phyloP scores from a whole-genome alignment of 192 early-diverging fungal genomes.

The Umbelopsis ramanniana region DNA sequence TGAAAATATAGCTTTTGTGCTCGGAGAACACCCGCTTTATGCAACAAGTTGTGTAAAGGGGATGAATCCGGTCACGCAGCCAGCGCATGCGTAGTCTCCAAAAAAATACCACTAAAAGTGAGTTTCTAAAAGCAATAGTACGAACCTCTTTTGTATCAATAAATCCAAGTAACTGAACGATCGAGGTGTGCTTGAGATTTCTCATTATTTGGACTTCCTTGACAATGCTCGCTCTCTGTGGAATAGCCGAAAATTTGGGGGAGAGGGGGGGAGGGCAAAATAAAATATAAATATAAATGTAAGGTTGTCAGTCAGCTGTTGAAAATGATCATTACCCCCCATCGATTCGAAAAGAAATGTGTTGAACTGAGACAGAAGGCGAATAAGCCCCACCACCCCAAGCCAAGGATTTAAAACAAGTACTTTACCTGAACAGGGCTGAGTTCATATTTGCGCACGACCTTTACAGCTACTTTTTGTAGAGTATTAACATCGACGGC shows the following conservation, averaged over 20 bases:
- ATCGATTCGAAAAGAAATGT: background rate
- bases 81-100: background rate
- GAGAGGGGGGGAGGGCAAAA: background rate
- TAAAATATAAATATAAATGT: background rate
- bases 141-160: slow-evolving; percentile 65
- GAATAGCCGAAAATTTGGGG: background rate
- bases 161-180: slow-evolving; percentile 78
- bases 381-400: too few relatives aligned
- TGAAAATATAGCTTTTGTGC: background rate
- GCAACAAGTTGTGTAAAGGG: background rate
- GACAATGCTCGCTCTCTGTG: slow-evolving; percentile 76
- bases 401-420: too few relatives aligned
- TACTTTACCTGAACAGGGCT: slow-evolving; percentile 66
- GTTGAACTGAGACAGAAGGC: background rate
- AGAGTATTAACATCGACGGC: slow-evolving; percentile 64
- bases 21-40: background rate
- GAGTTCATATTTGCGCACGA: slow-evolving; percentile 79
- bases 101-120: background rate
- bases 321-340: slow-evolving; percentile 1
- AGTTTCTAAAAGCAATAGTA: background rate
- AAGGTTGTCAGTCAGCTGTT: slow-evolving; percentile 6
- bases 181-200: slow-evolving; percentile 73
- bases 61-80: background rate
- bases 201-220: slow-evolving; percentile 89
- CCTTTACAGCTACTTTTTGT: slow-evolving; percentile 80